Percentiles rank a stretch among this genome's conserved stretches.
Conservation (phyloP, 371 early-diverging fungal genomes). For the Lichtheimia ramosa region DNA sequence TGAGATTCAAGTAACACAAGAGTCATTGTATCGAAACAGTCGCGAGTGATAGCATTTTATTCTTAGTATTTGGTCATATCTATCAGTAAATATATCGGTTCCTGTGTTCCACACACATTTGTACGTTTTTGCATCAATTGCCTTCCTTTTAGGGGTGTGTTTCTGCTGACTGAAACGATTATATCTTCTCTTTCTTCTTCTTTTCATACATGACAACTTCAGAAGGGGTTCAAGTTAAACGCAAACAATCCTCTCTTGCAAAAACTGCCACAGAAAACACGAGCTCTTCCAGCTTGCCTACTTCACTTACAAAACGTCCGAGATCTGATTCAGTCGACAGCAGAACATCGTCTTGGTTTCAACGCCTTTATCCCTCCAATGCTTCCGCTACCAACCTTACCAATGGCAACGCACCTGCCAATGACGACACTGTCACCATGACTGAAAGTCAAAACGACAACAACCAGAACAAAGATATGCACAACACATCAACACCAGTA, state of each 20-base stretch:
- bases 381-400: background rate
- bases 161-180: no score
- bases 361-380: constrained; percentile 5
- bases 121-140: background rate
- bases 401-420: background rate
- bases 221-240: background rate
- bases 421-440: background rate
- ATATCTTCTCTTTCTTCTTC: background rate
- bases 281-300: constrained; percentile 4
- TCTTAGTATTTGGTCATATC: no score
- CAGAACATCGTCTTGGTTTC: constrained; percentile 12
- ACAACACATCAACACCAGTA: background rate
- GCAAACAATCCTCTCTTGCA: background rate
- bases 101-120: background rate
- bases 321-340: constrained; percentile 13
- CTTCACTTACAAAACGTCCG: constrained; percentile 7
- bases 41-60: constrained; percentile 31
- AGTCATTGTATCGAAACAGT: constrained; percentile 75
- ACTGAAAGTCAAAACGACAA: background rate
- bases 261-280: background rate
- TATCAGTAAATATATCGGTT: no score
- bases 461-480: background rate
- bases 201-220: background rate
- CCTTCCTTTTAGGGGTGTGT: no score
- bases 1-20: constrained; percentile 89